Percentiles rank a stretch among this genome's conserved stretches.
Conservation (phyloP, 2,329 filamentous ascomycete species). For the Elsinoe perseae region DNA sequence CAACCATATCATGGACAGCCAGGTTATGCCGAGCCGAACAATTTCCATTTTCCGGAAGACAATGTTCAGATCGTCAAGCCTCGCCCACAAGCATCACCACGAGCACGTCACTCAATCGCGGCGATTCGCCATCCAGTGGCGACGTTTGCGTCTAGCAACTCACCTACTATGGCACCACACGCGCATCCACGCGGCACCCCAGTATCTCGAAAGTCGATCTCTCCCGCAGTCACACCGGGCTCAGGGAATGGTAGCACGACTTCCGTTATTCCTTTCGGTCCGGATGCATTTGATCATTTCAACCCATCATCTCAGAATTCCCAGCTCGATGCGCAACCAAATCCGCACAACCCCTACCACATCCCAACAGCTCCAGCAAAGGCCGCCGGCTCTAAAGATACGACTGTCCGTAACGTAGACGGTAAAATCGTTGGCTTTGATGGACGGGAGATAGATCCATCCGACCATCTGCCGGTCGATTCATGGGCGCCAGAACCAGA, state of each 20-base stretch:
- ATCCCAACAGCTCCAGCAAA: conserved; percentile 23
- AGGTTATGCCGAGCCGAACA: conserved; percentile 8
- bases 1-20: conserved; percentile 19
- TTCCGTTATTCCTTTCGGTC: conserved; percentile 55
- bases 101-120: conserved; percentile 31
- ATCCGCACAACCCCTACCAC: conserved; percentile 23
- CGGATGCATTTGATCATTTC: conserved; percentile 66
- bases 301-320: conserved; percentile 45
- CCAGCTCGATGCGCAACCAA: conserved; percentile 18
- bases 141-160: conserved; percentile 13
- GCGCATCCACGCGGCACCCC: conserved; percentile 39
- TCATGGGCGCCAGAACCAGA: conserved; percentile 72
- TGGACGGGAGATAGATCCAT: conserved; percentile 69
- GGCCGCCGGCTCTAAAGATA: conserved; percentile 20
- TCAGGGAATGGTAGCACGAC: conserved; percentile 23
- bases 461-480: conserved; percentile 69
- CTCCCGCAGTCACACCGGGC: conserved; percentile 46
- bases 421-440: conserved; percentile 70
- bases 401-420: conserved; percentile 26
- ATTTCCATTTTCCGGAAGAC: conserved; percentile 18
- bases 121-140: conserved; percentile 23
- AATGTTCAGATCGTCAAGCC: conserved; percentile 26
- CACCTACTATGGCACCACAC: neutral
- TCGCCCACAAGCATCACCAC: conserved; percentile 24
- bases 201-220: conserved; percentile 62